Evolutionary conservation across 148 eudicot species (phyloP), one percentile per base, ranked within the genome.

Genomic region (Heliosperma pusillum): DNA sequence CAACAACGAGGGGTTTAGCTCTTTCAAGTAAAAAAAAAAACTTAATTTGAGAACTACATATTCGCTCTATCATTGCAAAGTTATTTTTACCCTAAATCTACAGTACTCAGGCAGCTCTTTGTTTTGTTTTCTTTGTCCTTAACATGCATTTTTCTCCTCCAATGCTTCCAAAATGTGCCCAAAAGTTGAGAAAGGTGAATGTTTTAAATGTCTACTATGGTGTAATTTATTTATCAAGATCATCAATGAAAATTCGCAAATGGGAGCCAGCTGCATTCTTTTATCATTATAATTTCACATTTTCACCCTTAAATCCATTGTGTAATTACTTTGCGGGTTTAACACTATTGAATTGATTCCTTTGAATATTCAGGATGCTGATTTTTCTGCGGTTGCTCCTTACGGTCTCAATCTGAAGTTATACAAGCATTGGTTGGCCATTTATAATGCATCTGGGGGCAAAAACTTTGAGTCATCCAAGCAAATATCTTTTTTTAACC

Each of bases 341-440:
- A 44, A 76, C 71, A 22, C 67, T 69, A 63, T 56, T 72, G 68
- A 66, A 72, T 56, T 17, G 15, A 47, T 56, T 72, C 63, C 71
- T 64, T 56, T 12, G 15, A 36, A 27, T 68, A 70, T 83, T 69
- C 84, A 95, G 99, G 97, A 86, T 76, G 61, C 42, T 50, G 85
- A 82, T 74, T 52, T 53, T 73, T 50, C 60, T 75, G 53, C 57
- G 62, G 40, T 44, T 75, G 74, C 84, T 22, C 69, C 78, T 76
- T 83, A 83, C 72, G 91, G 83, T 81, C 83, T 90, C 71, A 92
- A 90, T 75, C 80, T 78, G 77, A 85, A 80, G 74, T 57, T 95
- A 69, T 84, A 86, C 69, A 85, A 92, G 76, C 88, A 92, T 83
- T 92, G 97, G 97, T 77, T 88, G 84, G 87, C 86, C 67, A 77